A percentile compares a stretch with the other conserved stretches of the same genome.
Conservation (phyloP, 805 yeast species). For the Metahyphopichia silvanorum region DNA sequence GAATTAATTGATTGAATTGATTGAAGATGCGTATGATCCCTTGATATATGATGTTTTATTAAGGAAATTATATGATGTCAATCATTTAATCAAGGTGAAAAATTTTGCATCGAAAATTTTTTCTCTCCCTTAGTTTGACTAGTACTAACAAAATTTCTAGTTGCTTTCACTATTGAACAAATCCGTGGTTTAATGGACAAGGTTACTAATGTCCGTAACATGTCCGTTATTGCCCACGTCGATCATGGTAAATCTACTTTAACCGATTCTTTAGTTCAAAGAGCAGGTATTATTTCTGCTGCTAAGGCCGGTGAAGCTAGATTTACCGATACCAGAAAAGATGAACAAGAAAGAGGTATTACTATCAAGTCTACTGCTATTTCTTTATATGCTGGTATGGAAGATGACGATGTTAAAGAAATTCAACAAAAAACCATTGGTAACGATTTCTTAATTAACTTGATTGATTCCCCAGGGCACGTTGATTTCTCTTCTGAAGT, state of each 20-base stretch:
- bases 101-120: not conserved
- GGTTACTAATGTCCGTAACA: conserved; percentile 99
- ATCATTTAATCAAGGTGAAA: not conserved
- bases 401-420: conserved; percentile 79
- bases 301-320: conserved; percentile 99
- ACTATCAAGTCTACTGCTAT: conserved; percentile 99
- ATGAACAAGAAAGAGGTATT: conserved; percentile 99
- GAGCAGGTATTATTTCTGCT: conserved; percentile 99
- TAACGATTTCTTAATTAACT: conserved; percentile 92
- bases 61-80: too few relatives aligned
- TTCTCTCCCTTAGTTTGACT: not conserved
- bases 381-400: conserved; percentile 87
- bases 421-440: conserved; percentile 92
- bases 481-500: conserved; percentile 99
- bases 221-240: conserved; percentile 99
- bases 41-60: too few relatives aligned
- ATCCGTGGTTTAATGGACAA: conserved; percentile 99
- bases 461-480: conserved; percentile 99
- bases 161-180: conserved; percentile 63
- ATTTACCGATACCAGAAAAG: conserved; percentile 99
- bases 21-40: too few relatives aligned
- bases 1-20: not conserved
- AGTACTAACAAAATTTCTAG: conserved; percentile 30
- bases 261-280: conserved; percentile 98
- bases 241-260: conserved; percentile 99